These are phyloP conservation scores for Tieghemiomyces parasiticus DNA, from an alignment of 192 early-diverging fungal genomes.

Conservation along the genomic window DNA sequence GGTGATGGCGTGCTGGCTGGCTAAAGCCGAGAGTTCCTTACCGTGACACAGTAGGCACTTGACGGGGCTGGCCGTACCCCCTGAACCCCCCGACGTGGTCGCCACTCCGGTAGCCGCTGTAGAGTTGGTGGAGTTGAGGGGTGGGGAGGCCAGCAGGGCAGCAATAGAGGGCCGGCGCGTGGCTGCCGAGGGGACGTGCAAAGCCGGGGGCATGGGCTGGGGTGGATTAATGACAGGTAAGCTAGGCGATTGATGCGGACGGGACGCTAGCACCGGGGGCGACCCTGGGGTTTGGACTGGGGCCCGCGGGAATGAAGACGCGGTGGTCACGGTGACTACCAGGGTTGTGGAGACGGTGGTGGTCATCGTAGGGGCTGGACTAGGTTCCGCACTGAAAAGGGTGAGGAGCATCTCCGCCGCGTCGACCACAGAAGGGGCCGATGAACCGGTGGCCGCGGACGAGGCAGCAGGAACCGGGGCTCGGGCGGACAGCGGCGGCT, in stretches of 20 bases:
- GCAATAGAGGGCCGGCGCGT: conserved; percentile 1
- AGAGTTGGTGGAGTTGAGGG: background rate
- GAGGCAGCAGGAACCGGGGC: too few relatives aligned
- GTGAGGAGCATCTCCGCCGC: conserved; percentile 1
- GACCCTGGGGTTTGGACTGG: background rate
- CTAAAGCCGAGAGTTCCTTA: background rate
- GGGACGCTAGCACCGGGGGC: too few relatives aligned
- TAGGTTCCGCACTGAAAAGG: conserved; percentile 2
- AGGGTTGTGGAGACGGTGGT: too few relatives aligned
- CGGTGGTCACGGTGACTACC: too few relatives aligned
- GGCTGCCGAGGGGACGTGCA: too few relatives aligned
- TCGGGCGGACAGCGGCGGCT: too few relatives aligned
- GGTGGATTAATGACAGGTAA: background rate
- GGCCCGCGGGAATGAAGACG: background rate
- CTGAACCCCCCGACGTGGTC: too few relatives aligned
- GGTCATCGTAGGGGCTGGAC: conserved; percentile 1
- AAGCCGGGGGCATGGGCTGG: background rate
- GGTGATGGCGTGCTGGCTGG: background rate
- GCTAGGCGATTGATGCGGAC: too few relatives aligned
- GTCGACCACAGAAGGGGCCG: conserved; percentile 1
- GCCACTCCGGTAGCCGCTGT: too few relatives aligned
- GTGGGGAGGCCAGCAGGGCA: background rate
- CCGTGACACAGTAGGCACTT: conserved; percentile 7
- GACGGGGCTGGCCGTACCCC: background rate
- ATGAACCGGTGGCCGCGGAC: too few relatives aligned